Base-by-base conservation (phyloP, 805 yeast species). In the Millerozyma acaciae region DNA sequence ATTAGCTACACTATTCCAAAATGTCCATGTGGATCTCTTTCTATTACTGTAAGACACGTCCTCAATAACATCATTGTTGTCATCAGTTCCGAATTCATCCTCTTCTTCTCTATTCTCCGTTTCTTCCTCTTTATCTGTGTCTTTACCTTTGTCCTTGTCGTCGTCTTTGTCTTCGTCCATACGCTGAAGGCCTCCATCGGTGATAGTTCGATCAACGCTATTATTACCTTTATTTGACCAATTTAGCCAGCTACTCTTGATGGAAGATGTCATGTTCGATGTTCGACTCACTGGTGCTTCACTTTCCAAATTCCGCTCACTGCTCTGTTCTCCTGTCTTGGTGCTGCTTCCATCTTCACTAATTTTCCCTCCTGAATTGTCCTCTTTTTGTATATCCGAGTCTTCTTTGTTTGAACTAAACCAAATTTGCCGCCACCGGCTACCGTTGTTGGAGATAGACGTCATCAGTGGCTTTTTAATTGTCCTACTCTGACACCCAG, bases 21-120 rank as follows among this genome's bases (percentile, higher is more conserved):
- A 64, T 14, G 49, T 47, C 70, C 70, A 65, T 28, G 51, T 48
- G 16, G 33, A 32, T 21, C 35, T 44, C 43, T 48, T 56, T 45
- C 45, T 60, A 12, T 53, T 41, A 36, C 38, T 30, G 21, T 40
- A 29, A 14, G 40, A 17, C 26, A 57, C 60, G 25, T 62, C 68
- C 23, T 55, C 63, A 3, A 57, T 43, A 30, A 56, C 67, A 35
- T 61, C 65, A n/a, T 48, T 49, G 28, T 50, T 45, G 31, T 50
- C 50, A 15, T 53, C 62, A 2, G 51, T 41, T 3, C 28, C 31
- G 17, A 41, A 40, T 22, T 55, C 58, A 7, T 47, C 50, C 4
- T 44, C 45, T 16, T 50, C 48, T 9, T 47, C 53, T 4, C 42
- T 38, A 10, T 45, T 47, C 7, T 38, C 41, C 7, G 40, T 40